Evolutionary conservation across 768 basidiomycete species (phyloP).

Genomic region (Serpula lacrymans): DNA sequence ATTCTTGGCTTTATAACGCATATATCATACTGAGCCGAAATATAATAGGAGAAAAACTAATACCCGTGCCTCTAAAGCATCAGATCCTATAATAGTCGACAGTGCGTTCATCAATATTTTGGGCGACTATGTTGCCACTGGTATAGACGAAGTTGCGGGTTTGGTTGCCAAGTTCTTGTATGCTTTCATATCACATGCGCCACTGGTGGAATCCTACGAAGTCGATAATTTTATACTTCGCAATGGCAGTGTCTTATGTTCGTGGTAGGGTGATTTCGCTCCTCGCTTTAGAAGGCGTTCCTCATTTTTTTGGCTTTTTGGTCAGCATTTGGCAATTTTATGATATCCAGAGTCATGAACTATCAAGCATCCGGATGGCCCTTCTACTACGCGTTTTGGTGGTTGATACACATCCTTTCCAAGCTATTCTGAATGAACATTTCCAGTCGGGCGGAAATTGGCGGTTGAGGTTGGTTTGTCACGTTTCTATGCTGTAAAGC

Average conservation of each 20-base stretch:
- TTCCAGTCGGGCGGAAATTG: constrained; percentile 37
- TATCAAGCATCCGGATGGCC: constrained; percentile 50
- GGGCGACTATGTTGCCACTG: constrained; percentile 45
- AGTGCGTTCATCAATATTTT: constrained; percentile 54
- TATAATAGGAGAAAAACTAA: constrained; percentile 45
- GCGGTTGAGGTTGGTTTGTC: constrained; percentile 44
- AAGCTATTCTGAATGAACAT: constrained; percentile 41
- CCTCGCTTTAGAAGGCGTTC: not conserved
- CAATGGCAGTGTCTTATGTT: constrained; percentile 54
- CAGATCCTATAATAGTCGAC: constrained; percentile 63
- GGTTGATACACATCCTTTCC: constrained; percentile 63
- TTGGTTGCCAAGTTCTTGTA: constrained; percentile 61
- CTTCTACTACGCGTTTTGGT: constrained; percentile 58
- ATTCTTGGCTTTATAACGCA: not conserved
- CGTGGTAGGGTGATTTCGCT: constrained; percentile 46
- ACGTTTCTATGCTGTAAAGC: too few species aligned
- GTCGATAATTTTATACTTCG: constrained; percentile 70
- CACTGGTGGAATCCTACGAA: constrained; percentile 62
- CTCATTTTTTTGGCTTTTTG: constrained; percentile 2
- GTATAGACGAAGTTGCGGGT: constrained; percentile 47
- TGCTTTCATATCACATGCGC: constrained; percentile 55
- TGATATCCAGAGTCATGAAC: constrained; percentile 52
- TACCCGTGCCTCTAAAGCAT: constrained; percentile 35
- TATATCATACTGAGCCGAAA: too few species aligned
- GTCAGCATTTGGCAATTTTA: constrained; percentile 68